Percentiles rank a stretch among this genome's conserved stretches.
Evolutionary conservation across 192 early-diverging fungal genomes (phyloP).

Genomic region (Phlyctochytrium planicorne): DNA sequence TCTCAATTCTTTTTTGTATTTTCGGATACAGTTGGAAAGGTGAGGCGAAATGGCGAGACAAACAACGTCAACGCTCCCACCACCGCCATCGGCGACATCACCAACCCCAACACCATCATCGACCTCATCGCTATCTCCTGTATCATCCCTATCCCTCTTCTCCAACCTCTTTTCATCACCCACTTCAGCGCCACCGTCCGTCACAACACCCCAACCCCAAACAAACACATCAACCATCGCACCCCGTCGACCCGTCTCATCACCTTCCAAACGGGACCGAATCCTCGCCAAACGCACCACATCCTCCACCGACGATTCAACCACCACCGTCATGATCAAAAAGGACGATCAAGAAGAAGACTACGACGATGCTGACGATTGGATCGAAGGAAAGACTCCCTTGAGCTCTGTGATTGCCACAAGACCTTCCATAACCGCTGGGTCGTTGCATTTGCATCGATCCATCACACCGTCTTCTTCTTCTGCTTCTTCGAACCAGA

Average conservation of each 20-base stretch:
- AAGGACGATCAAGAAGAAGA: not conserved
- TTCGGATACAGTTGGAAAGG: too few species aligned
- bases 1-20: too few species aligned
- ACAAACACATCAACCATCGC: too few species aligned
- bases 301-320: not conserved
- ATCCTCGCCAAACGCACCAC: too few species aligned
- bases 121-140: not conserved
- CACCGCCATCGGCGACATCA: not conserved
- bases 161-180: not conserved
- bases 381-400: too few species aligned
- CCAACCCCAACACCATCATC: not conserved
- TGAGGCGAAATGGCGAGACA: too few species aligned
- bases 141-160: not conserved
- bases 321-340: not conserved
- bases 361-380: not conserved
- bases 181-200: not conserved
- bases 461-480: too few species aligned
- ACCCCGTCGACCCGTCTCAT: not conserved
- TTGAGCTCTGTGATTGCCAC: too few species aligned
- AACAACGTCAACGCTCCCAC: too few species aligned
- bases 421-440: not conserved
- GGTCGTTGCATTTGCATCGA: not conserved
- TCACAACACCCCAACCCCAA: not conserved
- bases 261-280: too few species aligned
- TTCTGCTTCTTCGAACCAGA: not conserved